Evolutionary conservation across 192 early-diverging fungal genomes (phyloP), one percentile per base, ranked within the genome.

Genomic region (Podila horticola): DNA sequence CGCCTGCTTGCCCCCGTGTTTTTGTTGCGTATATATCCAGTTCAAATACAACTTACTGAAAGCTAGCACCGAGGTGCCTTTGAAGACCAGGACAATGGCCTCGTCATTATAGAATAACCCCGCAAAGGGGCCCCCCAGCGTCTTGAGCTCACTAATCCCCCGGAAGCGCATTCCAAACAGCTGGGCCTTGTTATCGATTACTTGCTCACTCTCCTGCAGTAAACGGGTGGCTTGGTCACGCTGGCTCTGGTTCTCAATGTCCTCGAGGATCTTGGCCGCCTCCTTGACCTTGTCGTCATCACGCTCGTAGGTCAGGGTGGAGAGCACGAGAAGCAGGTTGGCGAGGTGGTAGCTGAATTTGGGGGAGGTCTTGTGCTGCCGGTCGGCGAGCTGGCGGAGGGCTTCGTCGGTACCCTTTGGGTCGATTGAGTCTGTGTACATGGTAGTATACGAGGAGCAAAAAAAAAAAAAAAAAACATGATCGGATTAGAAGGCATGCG

Each of bases 31-130:
- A 2, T n/a, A 24, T 19, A 29, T 7, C 20, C 38, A 17, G n/a
- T 17, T 63, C 22, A 71, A 28, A 51, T 5, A 52, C 4, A 12
- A 36, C 74, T 66, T 76, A 76, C 74, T 76, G 52, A 86, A 88
- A 30, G 84, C 84, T 17, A 86, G 82, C 17, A 86, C 73, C 7
- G 86, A 88, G 0, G 88, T 88, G 28, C 88, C 88, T 58, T 88
- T 88, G 41, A 85, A 85, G 19, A 71, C 75, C 19, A 86, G 64
- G 12, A 86, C 75, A 30, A 89, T 88, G 24, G 81, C 74, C 4
- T 85, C 84, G 9, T 85, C 69, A 34, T 75, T 70, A n/a, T 79
- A 71, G 4, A 86, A 89, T 62, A 89, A 67, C 2, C 87, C 87
- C 64, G 77, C 77, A 65, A 83, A 88, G 0, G 86, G 84, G 4